Evolutionary conservation across 1,284 basidiomycete genomes (phyloP).

Genomic region (Melampsora americana): DNA sequence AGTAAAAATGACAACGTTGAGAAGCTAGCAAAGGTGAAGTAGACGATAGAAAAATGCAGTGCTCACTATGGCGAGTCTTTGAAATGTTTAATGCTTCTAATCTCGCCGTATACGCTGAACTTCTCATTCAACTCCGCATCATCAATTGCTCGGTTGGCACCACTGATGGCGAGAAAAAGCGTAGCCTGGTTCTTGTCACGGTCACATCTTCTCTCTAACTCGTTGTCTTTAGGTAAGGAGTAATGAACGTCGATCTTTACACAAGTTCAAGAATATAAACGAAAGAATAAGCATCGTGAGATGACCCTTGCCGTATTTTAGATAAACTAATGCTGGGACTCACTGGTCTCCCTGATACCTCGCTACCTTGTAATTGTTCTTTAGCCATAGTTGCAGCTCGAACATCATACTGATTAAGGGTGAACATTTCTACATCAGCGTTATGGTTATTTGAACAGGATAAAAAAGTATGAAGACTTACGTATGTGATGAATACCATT

Average conservation of each 20-base stretch:
- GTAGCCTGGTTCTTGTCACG: conserved; percentile 87
- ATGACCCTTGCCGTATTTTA: conserved; percentile 34
- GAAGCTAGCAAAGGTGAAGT: not conserved
- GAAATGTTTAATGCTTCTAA: conserved; percentile 70
- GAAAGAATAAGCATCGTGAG: not conserved
- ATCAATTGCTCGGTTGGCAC: conserved; percentile 67
- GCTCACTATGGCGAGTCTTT: conserved; percentile 69
- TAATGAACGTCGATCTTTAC: conserved; percentile 95
- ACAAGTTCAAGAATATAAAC: not conserved
- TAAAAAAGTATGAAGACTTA: conserved; percentile 59
- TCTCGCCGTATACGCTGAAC: conserved; percentile 82
- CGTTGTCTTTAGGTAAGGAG: conserved; percentile 82
- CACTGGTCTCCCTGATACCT: conserved; percentile 77
- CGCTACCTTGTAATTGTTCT: conserved; percentile 77
- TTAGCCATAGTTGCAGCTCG: conserved; percentile 85
- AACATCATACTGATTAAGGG: conserved; percentile 70
- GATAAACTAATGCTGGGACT: conserved; percentile 53
- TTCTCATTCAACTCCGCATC: conserved; percentile 77
- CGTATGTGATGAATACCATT: conserved; percentile 96
- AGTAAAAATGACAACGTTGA: not conserved
- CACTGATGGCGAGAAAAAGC: conserved; percentile 71
- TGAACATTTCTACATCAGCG: not conserved
- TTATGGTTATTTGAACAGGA: not conserved
- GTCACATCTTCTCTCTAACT: conserved; percentile 66
- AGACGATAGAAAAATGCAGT: not conserved